phyloP scores from a whole-genome alignment of 2,329 filamentous ascomycete genomes.

The Taxawa tesnikishii region DNA sequence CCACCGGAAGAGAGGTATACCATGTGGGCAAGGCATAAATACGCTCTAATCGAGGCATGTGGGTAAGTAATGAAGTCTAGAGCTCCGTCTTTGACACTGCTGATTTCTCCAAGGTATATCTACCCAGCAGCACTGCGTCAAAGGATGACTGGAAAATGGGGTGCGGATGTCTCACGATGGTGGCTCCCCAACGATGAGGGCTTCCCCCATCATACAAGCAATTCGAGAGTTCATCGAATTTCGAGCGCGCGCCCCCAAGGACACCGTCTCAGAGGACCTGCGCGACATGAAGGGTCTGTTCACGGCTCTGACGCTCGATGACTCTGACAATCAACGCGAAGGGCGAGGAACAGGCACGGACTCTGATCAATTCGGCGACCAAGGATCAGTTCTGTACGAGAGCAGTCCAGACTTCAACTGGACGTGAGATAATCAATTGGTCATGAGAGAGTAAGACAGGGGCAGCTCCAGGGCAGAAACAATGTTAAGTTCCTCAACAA shows the following conservation, averaged over 20 bases:
- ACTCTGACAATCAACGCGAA: constrained; percentile 9
- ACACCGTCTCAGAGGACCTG: constrained; percentile 13
- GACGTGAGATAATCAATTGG: constrained; percentile 4
- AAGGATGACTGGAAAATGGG: constrained; percentile 66
- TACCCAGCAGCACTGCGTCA: constrained; percentile 62
- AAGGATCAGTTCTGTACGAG: constrained; percentile 3
- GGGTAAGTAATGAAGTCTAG: too few species aligned
- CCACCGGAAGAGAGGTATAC: constrained; percentile 60
- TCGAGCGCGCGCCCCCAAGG: constrained; percentile 14
- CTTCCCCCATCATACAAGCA: constrained; percentile 60
- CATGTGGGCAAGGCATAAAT: constrained; percentile 68
- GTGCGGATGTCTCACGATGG: constrained; percentile 63
- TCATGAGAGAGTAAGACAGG: constrained; percentile 4
- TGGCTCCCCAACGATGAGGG: constrained; percentile 80
- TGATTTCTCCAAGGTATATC: constrained; percentile 53
- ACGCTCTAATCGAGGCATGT: constrained; percentile 63
- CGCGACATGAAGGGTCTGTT: constrained; percentile 25
- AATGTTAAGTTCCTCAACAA: too few species aligned
- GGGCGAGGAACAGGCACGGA: constrained; percentile 11
- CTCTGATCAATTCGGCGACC: constrained; percentile 8
- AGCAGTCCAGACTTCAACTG: constrained; percentile 9
- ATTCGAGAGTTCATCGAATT: constrained; percentile 61
- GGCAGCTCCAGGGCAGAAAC: too few species aligned
- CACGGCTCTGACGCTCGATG: constrained; percentile 22
- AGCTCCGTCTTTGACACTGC: constrained; percentile 1